Evolutionary conservation across 164 flowering plant genomes (phyloP).

Genomic region (Sedum album): DNA sequence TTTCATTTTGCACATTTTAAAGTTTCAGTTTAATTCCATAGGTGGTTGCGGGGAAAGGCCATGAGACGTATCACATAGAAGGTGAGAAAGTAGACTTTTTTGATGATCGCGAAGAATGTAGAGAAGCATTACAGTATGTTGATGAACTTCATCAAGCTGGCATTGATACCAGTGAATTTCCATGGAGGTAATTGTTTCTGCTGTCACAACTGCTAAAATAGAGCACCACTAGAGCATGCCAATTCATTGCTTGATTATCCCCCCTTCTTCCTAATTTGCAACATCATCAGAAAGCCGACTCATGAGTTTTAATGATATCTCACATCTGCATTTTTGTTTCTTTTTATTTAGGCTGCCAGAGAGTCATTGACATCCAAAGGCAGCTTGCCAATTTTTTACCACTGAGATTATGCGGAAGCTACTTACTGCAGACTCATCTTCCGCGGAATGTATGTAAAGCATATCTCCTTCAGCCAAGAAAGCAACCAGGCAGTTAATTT

Average conservation of each 20-base stretch:
- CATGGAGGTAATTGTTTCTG: conserved; percentile 62
- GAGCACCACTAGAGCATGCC: not conserved
- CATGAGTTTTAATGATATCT: not conserved
- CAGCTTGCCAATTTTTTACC: not conserved
- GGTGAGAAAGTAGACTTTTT: conserved; percentile 80
- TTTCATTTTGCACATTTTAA: not conserved
- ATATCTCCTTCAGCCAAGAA: too few species aligned
- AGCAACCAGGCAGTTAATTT: too few species aligned
- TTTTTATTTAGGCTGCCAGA: conserved; percentile 64
- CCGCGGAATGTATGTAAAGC: too few species aligned
- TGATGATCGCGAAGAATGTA: conserved; percentile 96
- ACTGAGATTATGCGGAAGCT: not conserved
- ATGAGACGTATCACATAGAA: conserved; percentile 72
- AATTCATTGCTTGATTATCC: not conserved
- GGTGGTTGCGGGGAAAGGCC: conserved; percentile 98
- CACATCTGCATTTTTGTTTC: conserved; percentile 1
- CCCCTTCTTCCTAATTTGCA: not conserved
- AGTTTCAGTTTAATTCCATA: conserved; percentile 20
- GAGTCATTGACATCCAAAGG: conserved; percentile 40
- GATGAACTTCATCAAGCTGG: conserved; percentile 95
- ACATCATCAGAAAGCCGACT: not conserved
- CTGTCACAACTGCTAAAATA: not conserved
- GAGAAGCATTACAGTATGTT: conserved; percentile 94
- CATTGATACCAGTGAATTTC: conserved; percentile 94
- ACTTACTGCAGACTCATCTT: too few species aligned